Evolutionary conservation across 2,329 filamentous ascomycete genomes (phyloP).

Genomic region (Aspergillus quadricinctus): DNA sequence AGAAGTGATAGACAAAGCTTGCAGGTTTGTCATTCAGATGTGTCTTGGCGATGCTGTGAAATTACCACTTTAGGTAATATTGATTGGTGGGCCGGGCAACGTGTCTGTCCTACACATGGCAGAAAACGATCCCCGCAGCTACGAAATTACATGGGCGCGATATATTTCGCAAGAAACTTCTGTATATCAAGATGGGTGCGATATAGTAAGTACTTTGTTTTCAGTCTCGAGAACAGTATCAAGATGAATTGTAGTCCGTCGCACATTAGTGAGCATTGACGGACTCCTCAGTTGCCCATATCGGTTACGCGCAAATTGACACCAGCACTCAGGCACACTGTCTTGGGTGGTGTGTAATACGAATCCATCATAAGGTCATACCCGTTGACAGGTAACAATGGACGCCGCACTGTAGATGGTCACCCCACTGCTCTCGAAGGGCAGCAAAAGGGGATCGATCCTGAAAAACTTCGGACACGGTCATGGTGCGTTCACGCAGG

Average conservation of each 20-base stretch:
- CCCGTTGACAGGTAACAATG: background rate
- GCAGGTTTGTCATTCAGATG: constrained; percentile 8
- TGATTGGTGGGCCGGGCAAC: constrained; percentile 32
- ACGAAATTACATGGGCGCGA: background rate
- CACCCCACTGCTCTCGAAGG: background rate
- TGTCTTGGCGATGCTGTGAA: constrained; percentile 33
- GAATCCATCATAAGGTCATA: background rate
- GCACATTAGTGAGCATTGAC: background rate
- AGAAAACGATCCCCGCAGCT: background rate
- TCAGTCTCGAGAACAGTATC: background rate
- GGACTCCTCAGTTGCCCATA: background rate
- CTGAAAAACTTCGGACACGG: background rate
- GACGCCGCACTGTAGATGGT: background rate
- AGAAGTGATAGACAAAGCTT: background rate
- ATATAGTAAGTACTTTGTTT: background rate
- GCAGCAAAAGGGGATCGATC: background rate
- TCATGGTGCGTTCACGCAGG: background rate
- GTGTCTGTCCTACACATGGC: constrained; percentile 11
- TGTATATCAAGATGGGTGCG: background rate
- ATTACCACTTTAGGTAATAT: constrained; percentile 26
- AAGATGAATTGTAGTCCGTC: background rate
- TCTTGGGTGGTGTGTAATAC: background rate
- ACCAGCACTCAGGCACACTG: background rate
- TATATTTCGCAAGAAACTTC: background rate
- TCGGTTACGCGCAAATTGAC: background rate